Conservation (phyloP, 225 moss, liverwort and hornwort species). For the Polytrichum commune region DNA sequence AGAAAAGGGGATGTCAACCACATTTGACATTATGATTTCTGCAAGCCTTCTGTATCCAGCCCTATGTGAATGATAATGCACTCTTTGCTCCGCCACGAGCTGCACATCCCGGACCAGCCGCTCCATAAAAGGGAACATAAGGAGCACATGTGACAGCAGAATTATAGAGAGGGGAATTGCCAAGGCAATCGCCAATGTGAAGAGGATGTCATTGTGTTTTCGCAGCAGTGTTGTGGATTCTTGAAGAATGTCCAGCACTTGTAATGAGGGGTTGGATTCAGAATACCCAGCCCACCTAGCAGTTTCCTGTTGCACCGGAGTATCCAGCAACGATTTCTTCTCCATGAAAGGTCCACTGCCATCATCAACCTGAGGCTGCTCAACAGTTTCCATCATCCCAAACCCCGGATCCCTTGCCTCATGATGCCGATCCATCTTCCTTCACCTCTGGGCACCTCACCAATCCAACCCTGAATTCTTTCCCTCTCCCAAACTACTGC, state of each 20-base stretch:
- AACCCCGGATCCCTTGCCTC: constrained; percentile 22
- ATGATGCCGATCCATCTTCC: constrained; percentile 38
- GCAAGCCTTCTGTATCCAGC: constrained; percentile 65
- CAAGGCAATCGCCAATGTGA: constrained; percentile 56
- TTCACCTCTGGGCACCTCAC: neutral
- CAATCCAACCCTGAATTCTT: too few species aligned
- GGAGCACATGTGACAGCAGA: constrained; percentile 76
- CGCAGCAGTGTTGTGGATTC: constrained; percentile 77
- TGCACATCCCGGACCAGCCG: constrained; percentile 56
- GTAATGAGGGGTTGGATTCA: constrained; percentile 44
- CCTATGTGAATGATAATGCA: constrained; percentile 53
- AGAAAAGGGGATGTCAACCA: constrained; percentile 78
- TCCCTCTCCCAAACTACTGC: too few species aligned
- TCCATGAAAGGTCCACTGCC: constrained; percentile 21
- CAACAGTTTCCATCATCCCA: constrained; percentile 16
- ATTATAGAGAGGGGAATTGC: constrained; percentile 75
- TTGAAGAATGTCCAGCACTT: constrained; percentile 74
- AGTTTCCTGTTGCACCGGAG: constrained; percentile 29
- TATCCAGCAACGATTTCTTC: constrained; percentile 26
- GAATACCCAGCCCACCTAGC: constrained; percentile 44
- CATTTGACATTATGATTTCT: constrained; percentile 69
- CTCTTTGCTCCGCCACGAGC: constrained; percentile 36
- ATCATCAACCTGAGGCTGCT: constrained; percentile 18
- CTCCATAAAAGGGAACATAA: constrained; percentile 58
- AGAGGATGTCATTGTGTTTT: constrained; percentile 59